A percentile compares a stretch with the other conserved stretches of the same genome.
Evolutionary conservation across 2,329 filamentous ascomycete species (phyloP).

Genomic region (Colletotrichum tropicale): DNA sequence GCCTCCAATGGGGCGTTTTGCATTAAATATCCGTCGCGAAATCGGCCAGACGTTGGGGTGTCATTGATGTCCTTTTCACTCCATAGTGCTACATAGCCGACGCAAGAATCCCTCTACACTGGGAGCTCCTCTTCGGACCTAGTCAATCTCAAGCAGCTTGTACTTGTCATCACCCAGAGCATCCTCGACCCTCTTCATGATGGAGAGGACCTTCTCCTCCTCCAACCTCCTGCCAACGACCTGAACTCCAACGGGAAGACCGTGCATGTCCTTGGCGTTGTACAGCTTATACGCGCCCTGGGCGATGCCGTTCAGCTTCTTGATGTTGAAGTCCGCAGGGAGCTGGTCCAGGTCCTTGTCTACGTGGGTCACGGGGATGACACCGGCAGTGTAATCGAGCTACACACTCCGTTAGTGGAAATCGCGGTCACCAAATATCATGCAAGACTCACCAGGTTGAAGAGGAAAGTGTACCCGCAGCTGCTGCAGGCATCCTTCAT

Average conservation of each 20-base stretch:
- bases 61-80: background rate
- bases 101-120: background rate
- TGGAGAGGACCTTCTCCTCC: slow-evolving; percentile 84
- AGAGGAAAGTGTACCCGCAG: slow-evolving; percentile 93
- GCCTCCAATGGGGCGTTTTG: background rate
- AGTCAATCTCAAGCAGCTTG: slow-evolving; percentile 53
- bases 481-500: slow-evolving; percentile 87
- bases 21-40: background rate
- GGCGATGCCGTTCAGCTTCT: slow-evolving; percentile 78
- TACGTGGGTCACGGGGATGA: slow-evolving; percentile 86
- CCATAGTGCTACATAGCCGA: background rate
- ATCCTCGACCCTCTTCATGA: slow-evolving; percentile 80
- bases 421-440: background rate
- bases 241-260: slow-evolving; percentile 85
- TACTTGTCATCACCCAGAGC: slow-evolving; percentile 67
- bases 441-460: slow-evolving; percentile 72
- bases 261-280: slow-evolving; percentile 82
- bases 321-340: slow-evolving; percentile 62
- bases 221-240: slow-evolving; percentile 80
- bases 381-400: slow-evolving; percentile 85
- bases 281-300: slow-evolving; percentile 87
- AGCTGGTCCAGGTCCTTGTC: slow-evolving; percentile 72
- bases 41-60: background rate
- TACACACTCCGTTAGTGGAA: slow-evolving; percentile 33
- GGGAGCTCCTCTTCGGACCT: background rate